phyloP scores from a whole-genome alignment of 306 rosid genomes.

The Trifolium fragiferum region DNA sequence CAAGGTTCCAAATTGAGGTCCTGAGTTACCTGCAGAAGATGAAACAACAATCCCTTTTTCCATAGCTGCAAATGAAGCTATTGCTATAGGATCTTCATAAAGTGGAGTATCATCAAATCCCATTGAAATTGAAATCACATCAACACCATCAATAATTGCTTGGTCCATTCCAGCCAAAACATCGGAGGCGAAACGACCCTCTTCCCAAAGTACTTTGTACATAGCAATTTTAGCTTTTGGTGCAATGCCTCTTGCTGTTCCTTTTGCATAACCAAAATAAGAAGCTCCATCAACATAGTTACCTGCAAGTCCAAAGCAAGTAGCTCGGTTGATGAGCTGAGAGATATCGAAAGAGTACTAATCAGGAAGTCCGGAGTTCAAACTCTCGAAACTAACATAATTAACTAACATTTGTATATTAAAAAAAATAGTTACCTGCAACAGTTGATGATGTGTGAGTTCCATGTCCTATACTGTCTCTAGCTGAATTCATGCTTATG shows the following conservation, averaged over 20 bases:
- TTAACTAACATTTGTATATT: not conserved
- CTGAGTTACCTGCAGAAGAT: conserved; percentile 12
- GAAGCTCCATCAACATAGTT: conserved; percentile 42
- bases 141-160: conserved; percentile 47
- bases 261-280: conserved; percentile 39
- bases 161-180: conserved; percentile 40
- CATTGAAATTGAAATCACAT: conserved; percentile 44
- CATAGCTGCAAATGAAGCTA: conserved; percentile 49
- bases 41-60: conserved; percentile 46
- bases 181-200: conserved; percentile 39
- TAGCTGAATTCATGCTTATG: conserved; percentile 44
- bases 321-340: conserved; percentile 21
- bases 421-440: conserved; percentile 38
- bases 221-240: conserved; percentile 41
- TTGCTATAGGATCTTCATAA: conserved; percentile 40
- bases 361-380: not conserved
- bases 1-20: conserved; percentile 23
- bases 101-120: conserved; percentile 34
- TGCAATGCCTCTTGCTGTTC: conserved; percentile 48
- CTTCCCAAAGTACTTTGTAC: conserved; percentile 27
- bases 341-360: not conserved
- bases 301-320: conserved; percentile 23
- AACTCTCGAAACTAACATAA: not conserved
- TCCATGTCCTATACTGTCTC: conserved; percentile 38
- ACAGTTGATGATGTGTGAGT: conserved; percentile 46